These are phyloP conservation scores for Canavalia ensiformis DNA, from an alignment of 306 rosid genomes.

Conservation along the genomic window DNA sequence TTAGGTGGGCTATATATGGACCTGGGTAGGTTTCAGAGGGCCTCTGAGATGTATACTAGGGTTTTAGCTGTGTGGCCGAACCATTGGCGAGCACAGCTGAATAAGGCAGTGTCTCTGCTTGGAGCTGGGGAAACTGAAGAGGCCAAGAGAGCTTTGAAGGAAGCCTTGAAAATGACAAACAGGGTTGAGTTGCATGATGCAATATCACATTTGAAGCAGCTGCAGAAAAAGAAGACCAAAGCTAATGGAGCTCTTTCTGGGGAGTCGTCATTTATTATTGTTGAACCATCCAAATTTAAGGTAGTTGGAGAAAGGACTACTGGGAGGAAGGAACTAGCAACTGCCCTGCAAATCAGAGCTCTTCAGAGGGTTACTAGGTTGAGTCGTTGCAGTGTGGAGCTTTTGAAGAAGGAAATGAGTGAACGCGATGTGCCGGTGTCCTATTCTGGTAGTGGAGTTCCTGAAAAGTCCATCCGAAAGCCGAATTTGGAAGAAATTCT, in stretches of 20 bases:
- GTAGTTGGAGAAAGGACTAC: constrained; percentile 80
- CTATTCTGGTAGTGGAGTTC: constrained; percentile 86
- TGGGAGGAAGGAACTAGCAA: constrained; percentile 69
- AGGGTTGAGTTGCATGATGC: constrained; percentile 98
- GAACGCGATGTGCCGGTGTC: constrained; percentile 86
- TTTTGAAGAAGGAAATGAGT: constrained; percentile 87
- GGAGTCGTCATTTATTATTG: constrained; percentile 66
- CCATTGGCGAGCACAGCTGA: constrained; percentile 99
- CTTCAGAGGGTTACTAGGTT: constrained; percentile 93
- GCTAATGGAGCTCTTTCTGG: constrained; percentile 68
- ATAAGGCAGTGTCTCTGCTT: constrained; percentile 93
- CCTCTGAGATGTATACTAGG: constrained; percentile 97
- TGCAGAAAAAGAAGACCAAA: constrained; percentile 91
- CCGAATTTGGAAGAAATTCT: constrained; percentile 92
- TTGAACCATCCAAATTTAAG: constrained; percentile 81
- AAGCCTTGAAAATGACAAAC: constrained; percentile 96
- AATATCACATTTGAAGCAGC: constrained; percentile 91
- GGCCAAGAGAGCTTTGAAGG: constrained; percentile 90
- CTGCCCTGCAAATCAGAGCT: constrained; percentile 81
- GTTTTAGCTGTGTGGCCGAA: constrained; percentile 95
- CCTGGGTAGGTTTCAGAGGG: constrained; percentile 91
- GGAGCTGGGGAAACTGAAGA: constrained; percentile 97
- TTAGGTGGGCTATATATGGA: constrained; percentile 99
- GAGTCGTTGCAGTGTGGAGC: constrained; percentile 86
- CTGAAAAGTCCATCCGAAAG: constrained; percentile 91